Conservation (phyloP, 306 rosid genomes). For the Crotalaria pallida region DNA sequence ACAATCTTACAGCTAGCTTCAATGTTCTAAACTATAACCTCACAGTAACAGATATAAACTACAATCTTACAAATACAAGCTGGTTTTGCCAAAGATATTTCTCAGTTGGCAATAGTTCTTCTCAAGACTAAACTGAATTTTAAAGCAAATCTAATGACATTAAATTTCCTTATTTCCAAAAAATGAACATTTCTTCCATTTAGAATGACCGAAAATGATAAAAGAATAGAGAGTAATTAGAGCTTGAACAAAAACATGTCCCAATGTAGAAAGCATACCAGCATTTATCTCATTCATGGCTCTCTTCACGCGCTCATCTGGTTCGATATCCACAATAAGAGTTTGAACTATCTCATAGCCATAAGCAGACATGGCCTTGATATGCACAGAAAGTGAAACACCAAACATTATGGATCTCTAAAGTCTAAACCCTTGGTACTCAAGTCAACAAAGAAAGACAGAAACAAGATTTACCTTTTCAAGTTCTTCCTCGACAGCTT, state of each 20-base stretch:
- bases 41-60: too few relatives aligned
- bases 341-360: slow-evolving; percentile 95
- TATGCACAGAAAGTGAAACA: slow-evolving; percentile 9
- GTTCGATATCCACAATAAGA: slow-evolving; percentile 90
- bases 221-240: neutral
- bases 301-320: slow-evolving; percentile 85
- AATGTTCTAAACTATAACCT: too few relatives aligned
- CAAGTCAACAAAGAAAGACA: neutral
- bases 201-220: neutral
- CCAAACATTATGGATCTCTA: neutral
- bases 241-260: neutral
- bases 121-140: neutral
- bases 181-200: neutral
- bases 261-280: slow-evolving; percentile 37
- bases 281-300: slow-evolving; percentile 99
- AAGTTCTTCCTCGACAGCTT: slow-evolving; percentile 84
- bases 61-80: too few relatives aligned
- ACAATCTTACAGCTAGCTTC: too few relatives aligned
- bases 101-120: too few relatives aligned
- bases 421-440: neutral
- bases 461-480: slow-evolving; percentile 49
- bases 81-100: too few relatives aligned
- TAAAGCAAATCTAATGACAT: neutral
- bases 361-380: slow-evolving; percentile 87
- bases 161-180: neutral